phyloP scores from a whole-genome alignment of 1,284 basidiomycete genomes.

The Takashimella tepidaria region DNA sequence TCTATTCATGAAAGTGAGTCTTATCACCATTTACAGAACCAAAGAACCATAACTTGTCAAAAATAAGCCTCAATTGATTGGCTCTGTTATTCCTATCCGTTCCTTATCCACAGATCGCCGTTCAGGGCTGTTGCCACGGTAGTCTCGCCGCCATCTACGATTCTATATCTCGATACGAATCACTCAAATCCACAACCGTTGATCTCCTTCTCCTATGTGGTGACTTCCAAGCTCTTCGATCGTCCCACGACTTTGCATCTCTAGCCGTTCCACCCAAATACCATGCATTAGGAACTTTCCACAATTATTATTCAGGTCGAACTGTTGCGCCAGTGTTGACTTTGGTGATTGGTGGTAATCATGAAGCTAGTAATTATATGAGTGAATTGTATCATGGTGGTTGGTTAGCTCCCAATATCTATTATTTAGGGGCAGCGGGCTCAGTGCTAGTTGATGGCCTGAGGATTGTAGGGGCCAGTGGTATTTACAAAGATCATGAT shows the following conservation, averaged over 20 bases:
- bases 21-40: too few relatives aligned
- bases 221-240: conserved; percentile 86
- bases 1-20: too few relatives aligned
- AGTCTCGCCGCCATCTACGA: conserved; percentile 79
- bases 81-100: too few relatives aligned
- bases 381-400: conserved; percentile 97
- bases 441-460: conserved; percentile 81
- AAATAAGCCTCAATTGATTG: too few relatives aligned
- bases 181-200: conserved; percentile 60
- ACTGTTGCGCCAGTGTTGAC: conserved; percentile 80
- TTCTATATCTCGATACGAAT: conserved; percentile 64
- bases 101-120: conserved; percentile 82
- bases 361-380: conserved; percentile 95
- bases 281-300: conserved; percentile 73
- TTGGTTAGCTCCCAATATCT: conserved; percentile 95
- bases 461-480: conserved; percentile 81
- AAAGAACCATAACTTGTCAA: too few relatives aligned
- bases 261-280: conserved; percentile 92
- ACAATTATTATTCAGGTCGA: conserved; percentile 85
- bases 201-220: conserved; percentile 82
- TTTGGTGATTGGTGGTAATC: conserved; percentile 94
- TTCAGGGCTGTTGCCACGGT: conserved; percentile 95
- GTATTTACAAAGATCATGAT: conserved; percentile 83
- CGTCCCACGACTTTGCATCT: conserved; percentile 75
- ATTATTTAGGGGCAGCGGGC: conserved; percentile 89